These are phyloP conservation scores for Hemileccinum impolitum DNA, from an alignment of 768 basidiomycete species.

Conservation along the genomic window DNA sequence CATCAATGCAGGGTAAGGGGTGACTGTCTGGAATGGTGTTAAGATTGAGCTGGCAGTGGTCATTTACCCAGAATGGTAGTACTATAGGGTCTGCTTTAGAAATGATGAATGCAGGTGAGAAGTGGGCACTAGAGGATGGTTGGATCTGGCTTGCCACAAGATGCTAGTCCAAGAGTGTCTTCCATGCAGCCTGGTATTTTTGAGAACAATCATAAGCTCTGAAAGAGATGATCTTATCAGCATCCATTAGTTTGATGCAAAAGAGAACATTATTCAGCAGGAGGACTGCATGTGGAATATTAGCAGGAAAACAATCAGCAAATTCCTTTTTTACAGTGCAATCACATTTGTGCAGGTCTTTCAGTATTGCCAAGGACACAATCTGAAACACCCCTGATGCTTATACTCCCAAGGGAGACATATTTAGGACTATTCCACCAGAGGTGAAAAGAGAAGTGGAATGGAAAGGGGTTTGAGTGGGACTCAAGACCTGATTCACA, in stretches of 20 bases:
- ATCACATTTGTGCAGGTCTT: too few species aligned
- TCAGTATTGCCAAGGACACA: too few species aligned
- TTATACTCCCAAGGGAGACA: too few species aligned
- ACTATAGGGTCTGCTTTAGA: neutral
- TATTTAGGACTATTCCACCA: too few species aligned
- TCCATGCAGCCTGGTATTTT: neutral
- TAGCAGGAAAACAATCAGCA: neutral
- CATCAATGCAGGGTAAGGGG: neutral
- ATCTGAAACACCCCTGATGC: too few species aligned
- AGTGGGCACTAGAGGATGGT: neutral
- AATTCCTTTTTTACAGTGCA: too few species aligned
- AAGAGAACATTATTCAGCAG: neutral
- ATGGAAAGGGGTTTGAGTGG: too few species aligned
- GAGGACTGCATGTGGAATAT: neutral
- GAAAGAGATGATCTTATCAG: neutral
- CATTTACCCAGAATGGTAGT: neutral
- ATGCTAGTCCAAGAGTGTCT: neutral
- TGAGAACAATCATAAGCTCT: neutral
- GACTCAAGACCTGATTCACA: too few species aligned
- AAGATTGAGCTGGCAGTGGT: neutral
- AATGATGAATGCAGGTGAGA: neutral
- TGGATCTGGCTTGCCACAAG: neutral
- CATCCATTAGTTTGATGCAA: neutral
- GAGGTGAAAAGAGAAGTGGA: too few species aligned
- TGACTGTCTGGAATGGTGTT: neutral